A percentile compares a stretch with the other conserved stretches of the same genome.
Conservation (phyloP, 331 rosid genomes). For the Cydonia oblonga region DNA sequence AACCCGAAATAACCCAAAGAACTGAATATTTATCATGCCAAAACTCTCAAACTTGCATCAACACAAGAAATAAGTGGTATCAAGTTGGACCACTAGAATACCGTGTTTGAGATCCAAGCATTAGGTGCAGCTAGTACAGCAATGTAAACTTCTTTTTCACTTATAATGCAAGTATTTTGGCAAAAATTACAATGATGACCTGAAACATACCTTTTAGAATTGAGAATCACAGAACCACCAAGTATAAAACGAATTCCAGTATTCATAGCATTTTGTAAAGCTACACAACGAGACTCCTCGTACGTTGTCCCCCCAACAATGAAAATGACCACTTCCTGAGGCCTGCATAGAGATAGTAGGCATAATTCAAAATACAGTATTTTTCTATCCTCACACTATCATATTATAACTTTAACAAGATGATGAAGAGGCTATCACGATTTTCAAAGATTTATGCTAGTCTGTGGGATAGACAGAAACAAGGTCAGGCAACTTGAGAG, state of each 20-base stretch:
- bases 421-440: too few species aligned
- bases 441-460: too few species aligned
- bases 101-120: neutral
- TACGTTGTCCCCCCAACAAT: constrained; percentile 95
- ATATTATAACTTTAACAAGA: too few species aligned
- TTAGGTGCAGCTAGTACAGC: neutral
- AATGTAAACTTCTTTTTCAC: neutral
- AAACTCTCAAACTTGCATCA: neutral
- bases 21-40: neutral
- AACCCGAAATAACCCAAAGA: neutral
- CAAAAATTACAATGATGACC: neutral
- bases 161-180: neutral
- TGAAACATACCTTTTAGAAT: constrained; percentile 68
- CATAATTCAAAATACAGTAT: constrained; percentile 5
- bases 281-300: constrained; percentile 83
- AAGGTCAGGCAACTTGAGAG: neutral
- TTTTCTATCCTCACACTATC: neutral
- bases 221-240: constrained; percentile 78
- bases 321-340: constrained; percentile 86
- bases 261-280: constrained; percentile 66
- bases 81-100: neutral
- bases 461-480: neutral
- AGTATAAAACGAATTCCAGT: constrained; percentile 73
- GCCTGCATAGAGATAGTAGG: constrained; percentile 41
- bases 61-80: neutral